phyloP scores from a whole-genome alignment of 2,329 filamentous ascomycete genomes.

The Phaeoacremonium minimum region DNA sequence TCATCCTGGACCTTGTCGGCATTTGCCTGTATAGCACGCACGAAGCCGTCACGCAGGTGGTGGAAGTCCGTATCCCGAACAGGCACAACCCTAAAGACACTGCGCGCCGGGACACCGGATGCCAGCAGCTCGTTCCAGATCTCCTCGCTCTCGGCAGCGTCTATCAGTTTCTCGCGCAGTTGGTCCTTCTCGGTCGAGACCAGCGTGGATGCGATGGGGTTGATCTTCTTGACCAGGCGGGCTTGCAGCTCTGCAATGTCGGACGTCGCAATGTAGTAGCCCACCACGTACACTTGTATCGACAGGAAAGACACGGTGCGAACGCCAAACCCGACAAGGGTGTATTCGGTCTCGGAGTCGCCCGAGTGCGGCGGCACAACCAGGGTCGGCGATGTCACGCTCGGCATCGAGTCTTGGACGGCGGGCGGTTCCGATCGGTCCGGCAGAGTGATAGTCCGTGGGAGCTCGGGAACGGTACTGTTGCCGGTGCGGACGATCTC shows the following conservation, averaged over 20 bases:
- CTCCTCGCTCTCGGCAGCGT: conserved; percentile 63
- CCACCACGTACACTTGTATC: conserved; percentile 93
- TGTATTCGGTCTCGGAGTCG: conserved; percentile 64
- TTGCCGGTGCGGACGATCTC: conserved; percentile 81
- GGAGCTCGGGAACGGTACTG: conserved; percentile 74
- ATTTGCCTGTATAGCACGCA: conserved; percentile 75
- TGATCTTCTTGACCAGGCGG: conserved; percentile 70
- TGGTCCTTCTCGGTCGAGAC: conserved; percentile 76
- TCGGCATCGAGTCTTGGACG: conserved; percentile 13
- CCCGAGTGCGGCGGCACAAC: conserved; percentile 13
- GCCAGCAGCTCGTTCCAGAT: conserved; percentile 71
- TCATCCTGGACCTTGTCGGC: conserved; percentile 62
- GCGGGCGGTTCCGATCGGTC: conserved; percentile 22
- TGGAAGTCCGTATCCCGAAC: conserved; percentile 93
- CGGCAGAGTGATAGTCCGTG: conserved; percentile 64
- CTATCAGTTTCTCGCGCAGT: conserved; percentile 64
- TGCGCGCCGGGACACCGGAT: conserved; percentile 62
- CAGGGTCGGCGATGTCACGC: conserved; percentile 22
- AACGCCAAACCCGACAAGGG: conserved; percentile 81
- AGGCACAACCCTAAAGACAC: conserved; percentile 77
- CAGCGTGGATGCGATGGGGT: conserved; percentile 74
- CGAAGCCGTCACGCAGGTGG: conserved; percentile 87
- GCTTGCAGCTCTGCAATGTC: conserved; percentile 80
- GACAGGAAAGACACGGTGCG: conserved; percentile 84
- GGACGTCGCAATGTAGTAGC: conserved; percentile 80